Evolutionary conservation across 257 asterid genomes (phyloP).

Genomic region (Gentiana dahurica): DNA sequence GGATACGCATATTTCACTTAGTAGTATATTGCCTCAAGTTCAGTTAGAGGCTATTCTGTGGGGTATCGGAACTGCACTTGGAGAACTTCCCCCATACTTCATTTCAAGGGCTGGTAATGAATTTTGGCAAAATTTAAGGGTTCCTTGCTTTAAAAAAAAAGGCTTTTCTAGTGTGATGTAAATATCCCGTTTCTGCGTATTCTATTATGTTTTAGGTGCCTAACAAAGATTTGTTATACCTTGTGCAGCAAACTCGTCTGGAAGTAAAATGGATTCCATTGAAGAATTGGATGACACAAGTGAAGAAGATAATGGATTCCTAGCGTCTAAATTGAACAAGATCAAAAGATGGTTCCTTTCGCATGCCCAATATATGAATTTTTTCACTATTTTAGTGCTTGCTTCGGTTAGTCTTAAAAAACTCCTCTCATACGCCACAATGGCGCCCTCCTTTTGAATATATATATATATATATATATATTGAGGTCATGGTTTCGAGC

Average conservation of each 20-base stretch:
- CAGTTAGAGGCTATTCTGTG: conserved; percentile 81
- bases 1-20: conserved; percentile 56
- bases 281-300: conserved; percentile 42
- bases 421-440: too few relatives aligned
- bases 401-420: conserved; percentile 56
- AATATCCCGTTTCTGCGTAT: not conserved
- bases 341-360: conserved; percentile 61
- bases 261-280: conserved; percentile 45
- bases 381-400: conserved; percentile 60
- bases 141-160: too few relatives aligned
- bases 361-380: conserved; percentile 65
- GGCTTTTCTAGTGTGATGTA: too few relatives aligned
- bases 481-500: too few relatives aligned
- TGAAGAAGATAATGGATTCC: conserved; percentile 33
- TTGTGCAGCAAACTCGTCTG: conserved; percentile 58
- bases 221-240: not conserved
- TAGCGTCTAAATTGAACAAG: conserved; percentile 30
- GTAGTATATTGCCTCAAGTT: conserved; percentile 80
- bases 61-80: conserved; percentile 95
- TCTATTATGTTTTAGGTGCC: not conserved
- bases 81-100: conserved; percentile 95
- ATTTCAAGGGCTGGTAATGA: conserved; percentile 86
- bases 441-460: too few relatives aligned
- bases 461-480: too few relatives aligned
- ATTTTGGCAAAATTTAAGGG: not conserved